phyloP scores from a whole-genome alignment of 140 eudicot species.

The Ambrosia hybrid region DNA sequence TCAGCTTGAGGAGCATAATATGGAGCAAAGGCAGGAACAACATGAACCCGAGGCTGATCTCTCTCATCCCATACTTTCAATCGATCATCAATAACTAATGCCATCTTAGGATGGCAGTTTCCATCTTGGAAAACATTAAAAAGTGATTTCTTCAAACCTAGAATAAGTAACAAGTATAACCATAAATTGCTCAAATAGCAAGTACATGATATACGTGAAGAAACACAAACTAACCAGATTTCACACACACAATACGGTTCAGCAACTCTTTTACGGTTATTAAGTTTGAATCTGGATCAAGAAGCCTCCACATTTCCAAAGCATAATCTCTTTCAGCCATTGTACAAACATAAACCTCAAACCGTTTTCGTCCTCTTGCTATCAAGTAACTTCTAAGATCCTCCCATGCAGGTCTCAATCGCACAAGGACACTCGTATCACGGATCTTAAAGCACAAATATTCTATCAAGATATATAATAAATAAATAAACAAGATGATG shows the following conservation, averaged over 20 bases:
- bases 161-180: too few relatives aligned
- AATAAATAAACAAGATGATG: constrained; percentile 15
- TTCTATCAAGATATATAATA: background rate
- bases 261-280: constrained; percentile 69
- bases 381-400: constrained; percentile 94
- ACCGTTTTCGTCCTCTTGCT: constrained; percentile 98
- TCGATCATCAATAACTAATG: constrained; percentile 97
- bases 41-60: constrained; percentile 99
- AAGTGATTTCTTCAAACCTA: constrained; percentile 74
- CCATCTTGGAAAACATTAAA: constrained; percentile 90
- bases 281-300: constrained; percentile 92
- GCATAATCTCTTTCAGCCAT: constrained; percentile 99
- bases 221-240: constrained; percentile 42
- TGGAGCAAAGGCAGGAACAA: constrained; percentile 99
- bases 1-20: constrained; percentile 99
- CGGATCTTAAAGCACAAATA: constrained; percentile 55
- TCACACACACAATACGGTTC: constrained; percentile 88
- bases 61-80: constrained; percentile 98
- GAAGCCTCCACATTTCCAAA: constrained; percentile 99
- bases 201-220: too few relatives aligned
- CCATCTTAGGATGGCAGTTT: constrained; percentile 96
- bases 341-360: constrained; percentile 99
- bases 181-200: too few relatives aligned
- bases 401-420: constrained; percentile 99
- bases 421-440: constrained; percentile 99